Conservation (phyloP, 495 filamentous ascomycete genomes). For the Alectoria sarmentosa region DNA sequence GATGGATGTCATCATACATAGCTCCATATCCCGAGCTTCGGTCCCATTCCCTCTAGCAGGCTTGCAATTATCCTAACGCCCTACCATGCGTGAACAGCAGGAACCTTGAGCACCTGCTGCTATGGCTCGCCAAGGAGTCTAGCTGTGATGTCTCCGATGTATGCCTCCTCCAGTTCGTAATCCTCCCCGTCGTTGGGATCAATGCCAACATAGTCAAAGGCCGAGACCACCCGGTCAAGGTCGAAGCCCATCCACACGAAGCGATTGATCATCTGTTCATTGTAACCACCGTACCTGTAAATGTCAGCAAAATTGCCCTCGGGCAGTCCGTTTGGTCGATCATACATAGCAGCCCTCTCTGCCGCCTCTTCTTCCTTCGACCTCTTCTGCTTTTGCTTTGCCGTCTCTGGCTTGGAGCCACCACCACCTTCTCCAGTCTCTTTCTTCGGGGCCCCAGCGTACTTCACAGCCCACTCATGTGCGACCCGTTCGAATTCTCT, state of each 20-base stretch:
- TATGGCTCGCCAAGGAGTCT: conserved; percentile 71
- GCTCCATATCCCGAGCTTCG: not conserved
- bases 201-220: conserved; percentile 77
- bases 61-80: not conserved
- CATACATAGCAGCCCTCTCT: conserved; percentile 43
- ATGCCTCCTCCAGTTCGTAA: conserved; percentile 77
- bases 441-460: conserved; percentile 69
- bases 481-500: conserved; percentile 76
- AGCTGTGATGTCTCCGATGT: conserved; percentile 84
- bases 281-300: conserved; percentile 80
- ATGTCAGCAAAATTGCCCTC: conserved; percentile 20
- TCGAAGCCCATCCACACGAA: conserved; percentile 94
- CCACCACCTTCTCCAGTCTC: conserved; percentile 44
- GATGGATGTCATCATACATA: not conserved
- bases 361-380: conserved; percentile 34
- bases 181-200: conserved; percentile 68
- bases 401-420: conserved; percentile 41
- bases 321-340: conserved; percentile 20
- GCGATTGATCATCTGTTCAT: conserved; percentile 75
- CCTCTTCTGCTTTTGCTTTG: conserved; percentile 44
- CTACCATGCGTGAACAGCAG: not conserved
- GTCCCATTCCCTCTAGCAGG: not conserved
- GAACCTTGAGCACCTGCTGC: not conserved
- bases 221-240: conserved; percentile 76
- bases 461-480: conserved; percentile 79